These are phyloP conservation scores for Rauvolfia tetraphylla DNA, from an alignment of 257 asterid genomes.

Conservation along the genomic window DNA sequence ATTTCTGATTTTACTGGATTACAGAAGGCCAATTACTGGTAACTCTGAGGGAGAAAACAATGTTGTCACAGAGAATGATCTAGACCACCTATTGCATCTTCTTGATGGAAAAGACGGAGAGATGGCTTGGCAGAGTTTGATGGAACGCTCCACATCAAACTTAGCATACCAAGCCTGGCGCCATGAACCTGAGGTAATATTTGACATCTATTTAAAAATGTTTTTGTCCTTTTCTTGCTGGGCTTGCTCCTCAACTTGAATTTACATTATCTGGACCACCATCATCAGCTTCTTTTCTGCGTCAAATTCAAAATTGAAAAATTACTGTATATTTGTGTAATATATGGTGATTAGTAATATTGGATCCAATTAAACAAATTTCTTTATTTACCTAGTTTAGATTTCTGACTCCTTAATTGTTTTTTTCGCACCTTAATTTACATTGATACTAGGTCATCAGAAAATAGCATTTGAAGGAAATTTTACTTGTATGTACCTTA, in stretches of 20 bases:
- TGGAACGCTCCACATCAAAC: slow-evolving; percentile 84
- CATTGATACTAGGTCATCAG: background rate
- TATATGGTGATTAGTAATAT: background rate
- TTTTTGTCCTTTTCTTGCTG: background rate
- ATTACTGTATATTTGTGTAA: background rate
- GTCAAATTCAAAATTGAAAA: background rate
- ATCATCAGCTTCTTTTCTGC: too few relatives aligned
- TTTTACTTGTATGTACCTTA: background rate
- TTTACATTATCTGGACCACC: background rate
- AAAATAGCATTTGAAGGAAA: background rate
- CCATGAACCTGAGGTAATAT: slow-evolving; percentile 77
- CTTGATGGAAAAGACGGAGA: slow-evolving; percentile 67
- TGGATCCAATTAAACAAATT: background rate
- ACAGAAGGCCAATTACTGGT: slow-evolving; percentile 42
- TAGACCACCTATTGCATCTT: slow-evolving; percentile 63
- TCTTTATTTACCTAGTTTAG: background rate
- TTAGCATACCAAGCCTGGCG: slow-evolving; percentile 96
- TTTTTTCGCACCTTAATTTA: background rate
- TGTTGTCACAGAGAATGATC: slow-evolving; percentile 58
- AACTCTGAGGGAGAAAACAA: slow-evolving; percentile 40
- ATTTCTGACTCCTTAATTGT: background rate
- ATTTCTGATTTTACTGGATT: background rate
- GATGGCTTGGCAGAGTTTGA: slow-evolving; percentile 86
- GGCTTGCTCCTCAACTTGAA: background rate
- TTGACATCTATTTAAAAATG: background rate